Evolutionary conservation across 2,329 filamentous ascomycete species (phyloP), one percentile per base, ranked within the genome.

Genomic region (Microdochium bolleyi): DNA sequence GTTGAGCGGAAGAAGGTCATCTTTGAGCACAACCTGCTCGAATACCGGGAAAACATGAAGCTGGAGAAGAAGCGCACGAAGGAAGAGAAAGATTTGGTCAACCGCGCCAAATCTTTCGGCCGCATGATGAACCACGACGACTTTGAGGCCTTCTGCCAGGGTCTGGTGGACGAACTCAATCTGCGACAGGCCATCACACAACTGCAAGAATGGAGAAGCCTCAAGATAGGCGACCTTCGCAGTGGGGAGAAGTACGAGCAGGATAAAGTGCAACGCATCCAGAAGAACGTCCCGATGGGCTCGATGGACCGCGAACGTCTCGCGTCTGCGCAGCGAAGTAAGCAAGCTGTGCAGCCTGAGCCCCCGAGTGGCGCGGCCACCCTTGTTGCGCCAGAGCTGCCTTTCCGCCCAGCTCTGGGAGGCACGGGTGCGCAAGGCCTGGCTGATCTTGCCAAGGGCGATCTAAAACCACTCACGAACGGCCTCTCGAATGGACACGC

Each of bases 1-100:
- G 92, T 92, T 7, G 92, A 97, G 63, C 82, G 94, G 48, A 99
- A 99, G 71, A 95, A 94, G 73, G 88, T 97, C 50, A 88, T 99
- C 5, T 97, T 99, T 62, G 92, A 97, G 65, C 94, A 99, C 69
- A 88, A 88, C 55, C 76, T 99, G 25, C 77, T 99, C 3, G 92
- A 99, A 53, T 99, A 99, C 64, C 80, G 91, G 56, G 95, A 96
- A 68, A 96, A 96, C 66, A 87, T 82, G 24, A 88, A 90, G 50
- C 69, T 86, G 3, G 94, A 99, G 64, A 99, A 97, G 80, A 96
- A 92, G 72, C 83, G 92, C 32, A 95, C 90, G 0, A 97, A 97
- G 65, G 94, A 99, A 66, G 94, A 99, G 68, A 83, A 87, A 52
- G 94, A 97, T 51, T 72, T 97, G 14, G 70, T 96, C 16, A 92